A percentile compares a stretch with the other conserved stretches of the same genome.
Evolutionary conservation across 768 basidiomycete species (phyloP).

Genomic region (Amyloporia xantha): DNA sequence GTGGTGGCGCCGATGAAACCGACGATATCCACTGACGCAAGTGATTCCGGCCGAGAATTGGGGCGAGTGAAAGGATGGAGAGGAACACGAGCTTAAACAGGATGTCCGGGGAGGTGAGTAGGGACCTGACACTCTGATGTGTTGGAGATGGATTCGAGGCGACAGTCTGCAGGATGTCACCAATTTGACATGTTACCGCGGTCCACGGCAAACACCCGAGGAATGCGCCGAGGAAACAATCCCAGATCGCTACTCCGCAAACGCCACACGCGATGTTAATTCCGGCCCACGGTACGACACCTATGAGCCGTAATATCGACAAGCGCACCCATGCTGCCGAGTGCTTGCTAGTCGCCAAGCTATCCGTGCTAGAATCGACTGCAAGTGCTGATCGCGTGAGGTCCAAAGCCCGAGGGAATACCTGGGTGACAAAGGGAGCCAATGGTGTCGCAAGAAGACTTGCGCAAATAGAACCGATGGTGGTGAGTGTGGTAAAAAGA

Average conservation of each 20-base stretch:
- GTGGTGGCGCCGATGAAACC: conserved; percentile 16
- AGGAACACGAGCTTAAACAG: conserved; percentile 78
- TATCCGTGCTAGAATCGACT: conserved; percentile 43
- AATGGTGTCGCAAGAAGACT: conserved; percentile 78
- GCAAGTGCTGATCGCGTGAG: conserved; percentile 80
- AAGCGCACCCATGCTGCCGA: conserved; percentile 72
- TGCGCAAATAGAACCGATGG: conserved; percentile 77
- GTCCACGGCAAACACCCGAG: conserved; percentile 87
- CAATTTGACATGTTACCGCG: conserved; percentile 86
- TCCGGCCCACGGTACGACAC: conserved; percentile 94
- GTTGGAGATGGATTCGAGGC: conserved; percentile 65
- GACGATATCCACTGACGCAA: conserved; percentile 51
- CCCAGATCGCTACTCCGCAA: conserved; percentile 67
- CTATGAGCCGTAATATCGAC: conserved; percentile 82
- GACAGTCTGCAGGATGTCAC: conserved; percentile 81
- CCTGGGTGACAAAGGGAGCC: conserved; percentile 70
- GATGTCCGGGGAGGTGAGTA: conserved; percentile 80
- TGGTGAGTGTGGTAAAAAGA: conserved; percentile 79
- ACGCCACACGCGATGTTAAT: conserved; percentile 97
- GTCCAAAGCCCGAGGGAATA: conserved; percentile 81
- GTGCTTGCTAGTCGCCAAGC: conserved; percentile 25
- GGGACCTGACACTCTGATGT: conserved; percentile 73
- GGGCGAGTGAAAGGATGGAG: conserved; percentile 79
- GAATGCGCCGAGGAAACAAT: conserved; percentile 77
- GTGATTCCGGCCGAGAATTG: conserved; percentile 70